phyloP scores from a whole-genome alignment of 108 stramenopile genomes.

The Cyclotella kingstonii region DNA sequence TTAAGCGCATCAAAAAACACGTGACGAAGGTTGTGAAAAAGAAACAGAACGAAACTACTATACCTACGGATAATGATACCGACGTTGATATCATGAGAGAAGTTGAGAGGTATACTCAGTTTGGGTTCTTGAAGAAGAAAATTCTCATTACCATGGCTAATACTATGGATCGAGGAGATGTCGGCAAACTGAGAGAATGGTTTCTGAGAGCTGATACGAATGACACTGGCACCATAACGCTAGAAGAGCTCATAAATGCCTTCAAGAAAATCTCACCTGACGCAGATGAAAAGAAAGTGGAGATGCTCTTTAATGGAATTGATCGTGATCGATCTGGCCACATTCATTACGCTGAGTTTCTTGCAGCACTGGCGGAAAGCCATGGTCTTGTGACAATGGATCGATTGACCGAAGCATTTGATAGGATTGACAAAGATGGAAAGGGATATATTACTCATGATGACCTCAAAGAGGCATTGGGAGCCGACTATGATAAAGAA shows the following conservation, averaged over 20 bases:
- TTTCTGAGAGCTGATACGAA: slow-evolving; percentile 59
- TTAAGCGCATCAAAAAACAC: slow-evolving; percentile 32
- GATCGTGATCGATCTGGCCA: slow-evolving; percentile 68
- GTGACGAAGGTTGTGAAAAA: slow-evolving; percentile 25
- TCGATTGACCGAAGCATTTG: slow-evolving; percentile 70
- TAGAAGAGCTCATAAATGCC: slow-evolving; percentile 50
- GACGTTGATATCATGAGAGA: slow-evolving; percentile 33
- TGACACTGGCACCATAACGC: slow-evolving; percentile 59
- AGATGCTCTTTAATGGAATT: slow-evolving; percentile 56
- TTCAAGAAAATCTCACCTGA: slow-evolving; percentile 40
- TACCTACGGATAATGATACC: neutral
- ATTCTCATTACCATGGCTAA: slow-evolving; percentile 60
- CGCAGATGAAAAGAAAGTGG: slow-evolving; percentile 48
- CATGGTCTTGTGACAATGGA: slow-evolving; percentile 65
- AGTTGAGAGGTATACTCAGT: slow-evolving; percentile 37
- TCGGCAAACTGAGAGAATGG: slow-evolving; percentile 49
- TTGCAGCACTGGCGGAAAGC: slow-evolving; percentile 70
- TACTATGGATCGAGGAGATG: slow-evolving; percentile 57
- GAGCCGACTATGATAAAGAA: slow-evolving; percentile 59
- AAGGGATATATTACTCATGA: slow-evolving; percentile 67
- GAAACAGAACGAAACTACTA: slow-evolving; percentile 18
- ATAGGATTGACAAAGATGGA: slow-evolving; percentile 66
- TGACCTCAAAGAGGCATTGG: slow-evolving; percentile 58
- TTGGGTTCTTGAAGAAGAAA: slow-evolving; percentile 57
- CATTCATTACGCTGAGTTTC: slow-evolving; percentile 73